These are phyloP conservation scores for Aspergillus melleus DNA, from an alignment of 2,329 filamentous ascomycete genomes.

Conservation along the genomic window DNA sequence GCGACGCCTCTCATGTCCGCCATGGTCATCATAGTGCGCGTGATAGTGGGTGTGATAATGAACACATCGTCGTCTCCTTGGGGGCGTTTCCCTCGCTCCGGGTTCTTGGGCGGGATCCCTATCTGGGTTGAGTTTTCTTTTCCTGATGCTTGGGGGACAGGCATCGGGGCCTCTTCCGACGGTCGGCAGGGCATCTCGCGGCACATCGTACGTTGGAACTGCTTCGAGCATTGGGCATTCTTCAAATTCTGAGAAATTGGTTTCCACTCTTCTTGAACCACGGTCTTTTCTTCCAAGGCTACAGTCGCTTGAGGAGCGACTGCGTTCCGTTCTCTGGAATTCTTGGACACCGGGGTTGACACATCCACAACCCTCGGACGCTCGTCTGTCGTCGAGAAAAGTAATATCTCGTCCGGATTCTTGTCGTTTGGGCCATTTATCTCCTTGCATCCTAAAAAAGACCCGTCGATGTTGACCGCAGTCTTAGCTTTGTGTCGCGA, in stretches of 20 bases:
- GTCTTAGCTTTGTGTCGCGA: conserved; percentile 23
- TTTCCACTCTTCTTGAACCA: conserved; percentile 29
- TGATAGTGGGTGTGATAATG: conserved; percentile 45
- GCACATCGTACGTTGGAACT: conserved; percentile 19
- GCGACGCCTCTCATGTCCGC: conserved; percentile 21
- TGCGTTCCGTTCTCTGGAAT: conserved; percentile 20
- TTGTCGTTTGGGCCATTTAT: conserved; percentile 35
- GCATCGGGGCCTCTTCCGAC: conserved; percentile 16
- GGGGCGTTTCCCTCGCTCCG: conserved; percentile 14
- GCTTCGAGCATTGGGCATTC: conserved; percentile 26
- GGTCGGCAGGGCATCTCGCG: conserved; percentile 21
- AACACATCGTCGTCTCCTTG: conserved; percentile 33
- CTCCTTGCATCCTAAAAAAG: conserved; percentile 44
- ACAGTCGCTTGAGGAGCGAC: conserved; percentile 7
- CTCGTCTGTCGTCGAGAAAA: conserved; percentile 32
- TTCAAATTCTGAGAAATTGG: conserved; percentile 37
- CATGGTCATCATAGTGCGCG: conserved; percentile 39
- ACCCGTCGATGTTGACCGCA: conserved; percentile 30
- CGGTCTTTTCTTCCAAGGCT: conserved; percentile 19
- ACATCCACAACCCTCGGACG: conserved; percentile 24
- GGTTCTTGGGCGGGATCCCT: conserved; percentile 12
- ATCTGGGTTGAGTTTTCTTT: conserved; percentile 26
- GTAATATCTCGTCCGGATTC: conserved; percentile 40
- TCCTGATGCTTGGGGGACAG: conserved; percentile 16
- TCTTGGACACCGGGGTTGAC: conserved; percentile 23